Evolutionary conservation across 345 rosid genomes (phyloP), one percentile per base, ranked within the genome.

Genomic region (Camelina laxa): DNA sequence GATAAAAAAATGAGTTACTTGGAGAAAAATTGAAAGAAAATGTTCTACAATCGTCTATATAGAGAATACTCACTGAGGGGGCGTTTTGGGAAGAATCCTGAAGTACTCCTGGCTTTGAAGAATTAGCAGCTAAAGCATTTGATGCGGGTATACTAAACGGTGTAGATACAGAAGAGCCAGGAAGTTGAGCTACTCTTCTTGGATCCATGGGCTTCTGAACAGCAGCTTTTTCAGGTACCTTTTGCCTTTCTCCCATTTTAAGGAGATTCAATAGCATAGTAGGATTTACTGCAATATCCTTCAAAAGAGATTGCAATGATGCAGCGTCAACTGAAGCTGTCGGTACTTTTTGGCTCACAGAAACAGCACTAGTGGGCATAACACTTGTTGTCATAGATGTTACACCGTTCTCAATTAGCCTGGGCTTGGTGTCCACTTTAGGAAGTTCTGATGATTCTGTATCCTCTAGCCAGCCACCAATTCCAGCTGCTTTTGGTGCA

Each of bases 261-360:
- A 95, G 85, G 59, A 90, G 31, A 75, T 82, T 88, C 53, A 87
- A 30, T 75, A 95, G 64, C 87, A 86, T 81, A 56, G 89, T 82
- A 15, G 99, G 98, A 83, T 90, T 87, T 49, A 80, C 91, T n/a
- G 81, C 88, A 45, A 93, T 86, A 72, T 85, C 86, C 73, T 90
- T 87, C 82, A 87, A 78, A 35, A 90, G 69, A 57, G 84, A 81
- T 68, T 91, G 87, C 33, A 88, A 69, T 1, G 89, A 81, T 36
- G 77, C 47, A 7, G 78, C 49, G 10, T 80, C 58, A 80, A 73
- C 69, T 21, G 80, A 56, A 60, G 74, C 75, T 66, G 67, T 35
- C 27, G 84, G 76, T 16, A 73, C 39, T 11, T 75, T 83, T 42
- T 81, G 89, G 74, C 64, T 82, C 79, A 80, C 79, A 48, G 76